phyloP scores from a whole-genome alignment of 192 early-diverging fungal species.

The Pilobolus umbonatus region DNA sequence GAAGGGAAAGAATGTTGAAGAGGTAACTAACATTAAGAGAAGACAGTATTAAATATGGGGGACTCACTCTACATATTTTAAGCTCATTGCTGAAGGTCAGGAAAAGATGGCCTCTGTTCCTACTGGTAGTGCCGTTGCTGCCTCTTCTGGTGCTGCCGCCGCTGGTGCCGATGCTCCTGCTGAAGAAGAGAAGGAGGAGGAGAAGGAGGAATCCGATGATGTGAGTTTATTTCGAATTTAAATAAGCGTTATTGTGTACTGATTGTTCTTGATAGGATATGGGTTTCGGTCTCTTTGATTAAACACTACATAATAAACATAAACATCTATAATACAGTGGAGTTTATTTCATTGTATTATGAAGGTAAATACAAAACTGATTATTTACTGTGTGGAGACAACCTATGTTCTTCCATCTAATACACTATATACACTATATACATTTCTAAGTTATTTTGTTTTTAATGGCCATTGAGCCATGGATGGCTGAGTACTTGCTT shows the following conservation, averaged over 20 bases:
- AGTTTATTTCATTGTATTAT: too few species aligned
- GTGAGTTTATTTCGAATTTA: conserved; percentile 25
- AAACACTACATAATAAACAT: too few species aligned
- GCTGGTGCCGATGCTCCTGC: conserved; percentile 37
- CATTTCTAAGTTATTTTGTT: too few species aligned
- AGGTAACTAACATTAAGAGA: conserved; percentile 46
- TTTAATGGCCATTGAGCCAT: too few species aligned
- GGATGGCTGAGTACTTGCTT: background rate
- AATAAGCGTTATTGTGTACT: background rate
- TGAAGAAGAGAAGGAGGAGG: conserved; percentile 85
- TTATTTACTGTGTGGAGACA: too few species aligned
- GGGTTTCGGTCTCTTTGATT: conserved; percentile 98
- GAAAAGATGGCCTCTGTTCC: conserved; percentile 93
- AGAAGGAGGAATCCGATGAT: conserved; percentile 86
- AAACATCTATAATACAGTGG: too few species aligned
- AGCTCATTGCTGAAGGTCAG: conserved; percentile 89
- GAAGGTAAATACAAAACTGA: too few species aligned
- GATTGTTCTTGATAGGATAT: conserved; percentile 50
- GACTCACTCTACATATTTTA: background rate
- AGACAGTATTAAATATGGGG: background rate
- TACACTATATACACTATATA: too few species aligned
- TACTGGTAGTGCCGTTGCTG: conserved; percentile 81
- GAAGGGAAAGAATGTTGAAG: conserved; percentile 83
- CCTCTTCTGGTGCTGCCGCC: conserved; percentile 50
- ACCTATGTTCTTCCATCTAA: too few species aligned